A percentile compares a stretch with the other conserved stretches of the same genome.
phyloP scores from a whole-genome alignment of 441 rosid genomes.

The Pelargonium myrrhifolium region DNA sequence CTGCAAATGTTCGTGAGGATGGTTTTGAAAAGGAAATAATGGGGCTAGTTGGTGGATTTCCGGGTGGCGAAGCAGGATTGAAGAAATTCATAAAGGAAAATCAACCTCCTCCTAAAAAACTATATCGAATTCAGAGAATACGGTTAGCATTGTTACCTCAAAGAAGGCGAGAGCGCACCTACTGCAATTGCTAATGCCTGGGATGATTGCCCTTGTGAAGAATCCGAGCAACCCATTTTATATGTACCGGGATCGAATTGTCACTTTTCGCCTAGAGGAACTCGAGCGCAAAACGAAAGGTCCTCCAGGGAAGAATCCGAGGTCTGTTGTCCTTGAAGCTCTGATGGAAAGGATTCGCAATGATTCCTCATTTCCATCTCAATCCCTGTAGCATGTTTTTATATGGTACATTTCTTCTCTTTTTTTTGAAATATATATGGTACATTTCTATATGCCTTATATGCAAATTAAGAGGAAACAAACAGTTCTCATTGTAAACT shows the following conservation, averaged over 20 bases:
- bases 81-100: conserved; percentile 55
- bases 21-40: conserved; percentile 75
- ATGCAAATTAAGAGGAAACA: background rate
- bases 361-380: conserved; percentile 11
- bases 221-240: conserved; percentile 59
- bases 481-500: background rate
- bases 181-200: conserved; percentile 69
- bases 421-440: no score
- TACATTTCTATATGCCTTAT: conserved; percentile 7
- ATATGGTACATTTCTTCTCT: no score
- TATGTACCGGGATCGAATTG: conserved; percentile 89
- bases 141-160: conserved; percentile 17
- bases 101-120: conserved; percentile 48
- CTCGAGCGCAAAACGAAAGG: conserved; percentile 73
- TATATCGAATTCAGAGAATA: conserved; percentile 15
- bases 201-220: conserved; percentile 74
- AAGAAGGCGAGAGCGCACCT: conserved; percentile 64
- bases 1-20: conserved; percentile 35
- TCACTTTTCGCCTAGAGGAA: conserved; percentile 71
- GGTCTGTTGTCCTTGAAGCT: conserved; percentile 54
- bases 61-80: conserved; percentile 71
- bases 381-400: conserved; percentile 12
- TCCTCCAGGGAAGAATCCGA: conserved; percentile 72
- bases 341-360: conserved; percentile 31
- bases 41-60: conserved; percentile 90